Evolutionary conservation across 2,329 filamentous ascomycete species (phyloP), one percentile per base, ranked within the genome.

Genomic region (Penicillium crustosum): DNA sequence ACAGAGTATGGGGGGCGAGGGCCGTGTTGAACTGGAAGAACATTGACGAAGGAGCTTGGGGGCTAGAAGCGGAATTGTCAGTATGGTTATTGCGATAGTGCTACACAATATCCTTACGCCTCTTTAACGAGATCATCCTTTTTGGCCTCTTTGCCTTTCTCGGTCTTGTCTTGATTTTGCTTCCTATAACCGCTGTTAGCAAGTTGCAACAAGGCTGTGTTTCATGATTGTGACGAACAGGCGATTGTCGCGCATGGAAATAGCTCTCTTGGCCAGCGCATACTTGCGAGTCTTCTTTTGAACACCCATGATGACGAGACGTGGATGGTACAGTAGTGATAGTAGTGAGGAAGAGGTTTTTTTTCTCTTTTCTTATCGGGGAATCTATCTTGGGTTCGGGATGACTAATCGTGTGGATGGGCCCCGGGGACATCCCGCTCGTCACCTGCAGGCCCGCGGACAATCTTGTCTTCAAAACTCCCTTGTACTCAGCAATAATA

Each of bases 261-360:
- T 92, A 53, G 96, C 80, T 66, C 91, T 83, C 81, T 96, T 95
- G 71, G 92, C 85, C 73, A 83, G 80, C 49, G 87, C 93, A 75
- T 96, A 97, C 80, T 97, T 97, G 80, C 93, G 87, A 53, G 91
- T 96, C 75, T 88, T 91, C 81, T 96, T 96, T 62, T 88, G 86
- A 66, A 92, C 86, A 78, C 92, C 93, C 93, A 97, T 97, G n/a
- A 31, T 66, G 62, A 57, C 53, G 44, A 45, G 17, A 44, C 10
- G 17, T n/a, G 19, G 29, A 21, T 49, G 41, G n/a, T 33, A 33
- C 15, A 33, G 31, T 33, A 33, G 31, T 42, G 44, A 55, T 55
- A 39, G 6, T 38, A 35, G 19, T 47, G 29, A 43, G 48, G 50
- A 55, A 41, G 44, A 39, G 38, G 44, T 29, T 29, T 47, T 38